Base-by-base conservation (phyloP, 257 asterid genomes). In the Gardenia jasminoides region DNA sequence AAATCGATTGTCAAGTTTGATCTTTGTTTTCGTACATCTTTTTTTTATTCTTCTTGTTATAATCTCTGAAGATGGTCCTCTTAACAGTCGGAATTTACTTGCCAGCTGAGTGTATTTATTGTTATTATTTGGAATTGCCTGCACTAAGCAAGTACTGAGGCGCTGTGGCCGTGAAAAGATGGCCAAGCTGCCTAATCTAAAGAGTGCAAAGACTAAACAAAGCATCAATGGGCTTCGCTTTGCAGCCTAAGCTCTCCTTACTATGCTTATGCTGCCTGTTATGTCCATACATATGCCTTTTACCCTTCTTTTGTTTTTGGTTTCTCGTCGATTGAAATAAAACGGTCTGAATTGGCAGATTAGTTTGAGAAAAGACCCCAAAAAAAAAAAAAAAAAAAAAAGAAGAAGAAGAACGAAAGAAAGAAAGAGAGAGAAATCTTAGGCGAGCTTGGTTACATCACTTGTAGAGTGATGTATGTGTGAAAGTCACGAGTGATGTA, bases 231-330 rank as follows among this genome's bases (percentile, higher is more conserved):
- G 82, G 82, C 76, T 65, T 75, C 85, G 82, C 84, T 81, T 81
- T 81, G 85, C 85, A 78, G 81, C 81, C 30, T 76, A 82, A 58
- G n/a, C 36, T 9, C 24, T 41, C 56, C 54, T 33, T 30, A n/a
- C n/a, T n/a, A 52, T 59, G 79, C 50, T 64, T 72, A 78, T 48
- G 76, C 76, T 82, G 85, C 82, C 82, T 82, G 85, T 82, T 77
- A 62, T 56, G 72, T 70, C 79, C 76, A 52, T 72, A 82, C 26
- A 77, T 66, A 30, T 11, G 12, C 16, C 33, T n/a, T 61, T 61
- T 61, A 2, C 2, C 28, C 1, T 2, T 62, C 10, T 58, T 20
- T 0, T 6, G 10, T 41, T 8, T 28, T 65, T 10, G 36, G 67
- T 26, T 65, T 30, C 39, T 30, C 31, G 16, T 65, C 41, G 12